A percentile compares a stretch with the other conserved stretches of the same genome.
These are phyloP conservation scores for Aspergillus sp. DNA, from an alignment of 2,329 filamentous ascomycete species.

Conservation along the genomic window DNA sequence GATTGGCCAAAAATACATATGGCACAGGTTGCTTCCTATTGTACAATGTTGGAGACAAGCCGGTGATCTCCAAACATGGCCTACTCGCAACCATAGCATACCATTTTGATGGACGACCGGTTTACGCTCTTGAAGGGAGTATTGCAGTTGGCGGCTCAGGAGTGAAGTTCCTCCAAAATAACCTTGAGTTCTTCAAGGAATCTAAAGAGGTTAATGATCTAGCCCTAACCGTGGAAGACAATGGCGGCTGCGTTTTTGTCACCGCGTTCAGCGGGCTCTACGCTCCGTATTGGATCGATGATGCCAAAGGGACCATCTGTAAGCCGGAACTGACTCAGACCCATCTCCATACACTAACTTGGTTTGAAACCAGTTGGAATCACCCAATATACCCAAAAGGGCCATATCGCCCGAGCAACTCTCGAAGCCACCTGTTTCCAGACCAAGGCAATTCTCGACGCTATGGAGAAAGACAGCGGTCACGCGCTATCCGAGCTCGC, in stretches of 20 bases:
- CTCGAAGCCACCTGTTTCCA: slow-evolving; percentile 91
- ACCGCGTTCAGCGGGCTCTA: slow-evolving; percentile 90
- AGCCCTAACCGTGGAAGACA: slow-evolving; percentile 67
- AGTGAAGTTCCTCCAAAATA: slow-evolving; percentile 71
- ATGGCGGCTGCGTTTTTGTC: slow-evolving; percentile 81
- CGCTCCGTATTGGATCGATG: slow-evolving; percentile 92
- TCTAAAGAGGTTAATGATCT: slow-evolving; percentile 64
- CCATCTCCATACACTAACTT: slow-evolving; percentile 3
- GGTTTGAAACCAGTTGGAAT: slow-evolving; percentile 61
- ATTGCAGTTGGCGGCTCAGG: slow-evolving; percentile 79
- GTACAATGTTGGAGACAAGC: slow-evolving; percentile 82
- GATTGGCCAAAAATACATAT: slow-evolving; percentile 87
- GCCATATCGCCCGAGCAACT: slow-evolving; percentile 84
- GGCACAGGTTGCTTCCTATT: slow-evolving; percentile 86
- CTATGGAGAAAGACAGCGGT: slow-evolving; percentile 84
- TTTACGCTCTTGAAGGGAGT: slow-evolving; percentile 81
- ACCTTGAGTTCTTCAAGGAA: slow-evolving; percentile 61
- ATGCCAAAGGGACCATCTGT: slow-evolving; percentile 86
- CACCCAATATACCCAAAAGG: slow-evolving; percentile 79
- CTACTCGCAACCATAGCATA: slow-evolving; percentile 83
- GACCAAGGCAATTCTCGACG: slow-evolving; percentile 87
- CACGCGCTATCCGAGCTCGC: slow-evolving; percentile 74
- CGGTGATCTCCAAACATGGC: slow-evolving; percentile 80
- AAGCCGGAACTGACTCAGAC: slow-evolving; percentile 30
- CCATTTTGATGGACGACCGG: slow-evolving; percentile 68